Conservation (phyloP, 768 basidiomycete genomes). For the Pleurotus sapidus region DNA sequence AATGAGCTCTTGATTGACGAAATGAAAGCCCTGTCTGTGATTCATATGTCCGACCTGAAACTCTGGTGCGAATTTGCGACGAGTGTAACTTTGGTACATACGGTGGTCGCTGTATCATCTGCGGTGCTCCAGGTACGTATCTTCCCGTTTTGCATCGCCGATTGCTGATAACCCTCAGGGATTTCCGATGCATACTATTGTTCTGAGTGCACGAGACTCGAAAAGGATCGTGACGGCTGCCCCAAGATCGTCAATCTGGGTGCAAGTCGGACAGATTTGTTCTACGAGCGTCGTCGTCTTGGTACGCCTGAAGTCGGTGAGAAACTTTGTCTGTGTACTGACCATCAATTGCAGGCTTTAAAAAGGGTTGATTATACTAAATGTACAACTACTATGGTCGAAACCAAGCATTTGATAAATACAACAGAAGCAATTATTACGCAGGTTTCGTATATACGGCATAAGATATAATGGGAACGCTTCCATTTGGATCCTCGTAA, state of each 20-base stretch:
- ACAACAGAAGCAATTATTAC: not conserved
- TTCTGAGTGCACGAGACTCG: constrained; percentile 93
- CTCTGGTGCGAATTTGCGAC: constrained; percentile 96
- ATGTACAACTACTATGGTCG: not conserved
- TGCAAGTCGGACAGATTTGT: constrained; percentile 87
- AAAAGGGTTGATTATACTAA: constrained; percentile 45
- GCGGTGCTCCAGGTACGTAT: constrained; percentile 83
- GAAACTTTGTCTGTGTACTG: not conserved
- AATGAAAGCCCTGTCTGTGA: constrained; percentile 88
- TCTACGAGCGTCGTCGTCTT: constrained; percentile 86
- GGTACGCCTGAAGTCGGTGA: constrained; percentile 41
- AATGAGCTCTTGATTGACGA: not conserved
- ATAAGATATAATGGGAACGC: constrained; percentile 60
- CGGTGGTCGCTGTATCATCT: constrained; percentile 97
- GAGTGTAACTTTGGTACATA: constrained; percentile 99
- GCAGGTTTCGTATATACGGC: constrained; percentile 48
- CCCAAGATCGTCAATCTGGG: constrained; percentile 98
- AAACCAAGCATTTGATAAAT: not conserved
- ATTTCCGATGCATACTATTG: constrained; percentile 99
- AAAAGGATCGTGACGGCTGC: constrained; percentile 98
- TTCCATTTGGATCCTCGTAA: constrained; percentile 50
- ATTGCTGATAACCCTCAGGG: constrained; percentile 35
- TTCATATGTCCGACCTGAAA: constrained; percentile 98
- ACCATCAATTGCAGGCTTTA: constrained; percentile 50
- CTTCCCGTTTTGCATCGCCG: not conserved